Percentiles rank a stretch among this genome's conserved stretches.
Conservation (phyloP, 495 filamentous ascomycete species). For the Lasiosphaeriaceae sp. region DNA sequence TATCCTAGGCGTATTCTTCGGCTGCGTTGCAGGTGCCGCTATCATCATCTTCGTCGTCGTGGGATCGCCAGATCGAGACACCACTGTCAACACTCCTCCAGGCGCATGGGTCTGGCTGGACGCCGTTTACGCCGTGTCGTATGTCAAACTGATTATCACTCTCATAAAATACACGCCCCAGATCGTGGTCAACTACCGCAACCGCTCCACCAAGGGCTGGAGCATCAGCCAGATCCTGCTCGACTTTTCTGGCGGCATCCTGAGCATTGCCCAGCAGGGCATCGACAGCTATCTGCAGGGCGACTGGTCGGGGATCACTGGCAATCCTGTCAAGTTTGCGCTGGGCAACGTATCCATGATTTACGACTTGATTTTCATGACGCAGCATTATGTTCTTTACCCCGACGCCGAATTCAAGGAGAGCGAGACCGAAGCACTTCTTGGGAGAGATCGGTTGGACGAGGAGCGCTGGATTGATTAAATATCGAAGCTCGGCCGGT, state of each 20-base stretch:
- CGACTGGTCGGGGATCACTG: constrained; percentile 85
- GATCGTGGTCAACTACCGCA: constrained; percentile 73
- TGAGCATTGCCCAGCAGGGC: constrained; percentile 78
- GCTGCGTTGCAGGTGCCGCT: constrained; percentile 56
- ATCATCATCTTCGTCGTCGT: constrained; percentile 54
- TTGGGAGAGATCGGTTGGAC: constrained; percentile 13
- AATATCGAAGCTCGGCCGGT: not conserved
- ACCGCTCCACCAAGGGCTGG: constrained; percentile 83
- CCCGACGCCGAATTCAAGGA: constrained; percentile 26
- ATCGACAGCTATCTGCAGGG: constrained; percentile 80
- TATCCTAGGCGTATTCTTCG: constrained; percentile 63
- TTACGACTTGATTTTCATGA: constrained; percentile 83
- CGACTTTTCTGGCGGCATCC: constrained; percentile 72
- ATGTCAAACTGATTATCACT: constrained; percentile 84
- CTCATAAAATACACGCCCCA: constrained; percentile 92
- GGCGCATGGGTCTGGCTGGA: constrained; percentile 44
- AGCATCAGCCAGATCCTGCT: constrained; percentile 81
- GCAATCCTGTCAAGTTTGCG: constrained; percentile 87
- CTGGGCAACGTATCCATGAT: constrained; percentile 77
- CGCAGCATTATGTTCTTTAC: constrained; percentile 85
- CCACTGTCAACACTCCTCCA: constrained; percentile 9
- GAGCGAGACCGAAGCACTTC: constrained; percentile 33
- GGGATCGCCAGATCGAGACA: constrained; percentile 50
- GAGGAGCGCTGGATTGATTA: not conserved
- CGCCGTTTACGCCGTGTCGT: constrained; percentile 70